Evolutionary conservation across 2,329 filamentous ascomycete genomes (phyloP).

Genomic region (Pseudogymnoascus sp.): DNA sequence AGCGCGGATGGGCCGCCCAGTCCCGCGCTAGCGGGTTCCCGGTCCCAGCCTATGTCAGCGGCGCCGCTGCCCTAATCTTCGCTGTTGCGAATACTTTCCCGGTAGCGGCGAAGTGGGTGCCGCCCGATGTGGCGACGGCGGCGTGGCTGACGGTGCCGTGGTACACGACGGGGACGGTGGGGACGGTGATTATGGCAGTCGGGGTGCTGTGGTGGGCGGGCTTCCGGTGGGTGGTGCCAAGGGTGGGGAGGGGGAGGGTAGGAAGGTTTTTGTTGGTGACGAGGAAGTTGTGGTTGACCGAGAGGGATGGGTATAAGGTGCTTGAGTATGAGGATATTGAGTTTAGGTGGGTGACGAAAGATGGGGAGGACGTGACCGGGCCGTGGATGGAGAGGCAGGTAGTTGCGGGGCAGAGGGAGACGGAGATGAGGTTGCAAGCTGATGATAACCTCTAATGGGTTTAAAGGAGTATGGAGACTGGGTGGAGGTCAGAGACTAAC

Average conservation of each 20-base stretch:
- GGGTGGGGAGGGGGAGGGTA: not conserved
- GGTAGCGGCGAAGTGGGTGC: slow-evolving; percentile 8
- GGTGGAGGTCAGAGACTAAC: not conserved
- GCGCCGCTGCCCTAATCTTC: not conserved
- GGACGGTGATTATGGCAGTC: not conserved
- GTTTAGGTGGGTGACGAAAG: slow-evolving; percentile 9
- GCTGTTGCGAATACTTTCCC: slow-evolving; percentile 8
- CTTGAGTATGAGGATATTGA: slow-evolving; percentile 10
- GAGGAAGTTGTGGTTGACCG: slow-evolving; percentile 9
- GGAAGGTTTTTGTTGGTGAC: slow-evolving; percentile 9
- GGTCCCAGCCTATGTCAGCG: not conserved
- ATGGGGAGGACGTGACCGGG: not conserved
- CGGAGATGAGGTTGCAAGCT: not conserved
- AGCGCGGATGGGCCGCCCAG: not conserved
- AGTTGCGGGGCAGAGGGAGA: not conserved
- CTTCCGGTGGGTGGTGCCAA: slow-evolving; percentile 7
- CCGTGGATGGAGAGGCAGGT: not conserved
- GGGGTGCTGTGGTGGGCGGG: slow-evolving; percentile 5
- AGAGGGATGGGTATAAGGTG: slow-evolving; percentile 7
- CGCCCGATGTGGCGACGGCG: not conserved
- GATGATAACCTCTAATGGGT: not conserved
- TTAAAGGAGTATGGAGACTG: not conserved
- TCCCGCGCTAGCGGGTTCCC: not conserved
- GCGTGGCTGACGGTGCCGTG: not conserved
- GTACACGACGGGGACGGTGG: slow-evolving; percentile 3